Percentiles rank a stretch among this genome's conserved stretches.
phyloP scores from a whole-genome alignment of 1,284 basidiomycete species.

The Peniophora sp. region DNA sequence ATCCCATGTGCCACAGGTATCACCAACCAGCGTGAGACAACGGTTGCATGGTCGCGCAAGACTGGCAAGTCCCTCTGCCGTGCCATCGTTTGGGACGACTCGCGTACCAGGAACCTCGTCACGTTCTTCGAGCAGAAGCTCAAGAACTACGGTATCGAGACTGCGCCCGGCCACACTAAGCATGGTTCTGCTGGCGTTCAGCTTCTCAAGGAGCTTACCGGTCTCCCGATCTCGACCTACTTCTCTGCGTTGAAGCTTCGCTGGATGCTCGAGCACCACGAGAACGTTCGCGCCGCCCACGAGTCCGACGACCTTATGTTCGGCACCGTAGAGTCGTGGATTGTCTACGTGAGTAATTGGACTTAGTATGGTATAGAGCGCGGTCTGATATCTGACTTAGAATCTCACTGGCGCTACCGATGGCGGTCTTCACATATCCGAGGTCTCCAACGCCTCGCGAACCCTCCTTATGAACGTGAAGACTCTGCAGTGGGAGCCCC shows the following conservation, averaged over 20 bases:
- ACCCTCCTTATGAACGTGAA: slow-evolving; percentile 87
- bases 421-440: slow-evolving; percentile 79
- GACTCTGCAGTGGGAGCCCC: slow-evolving; percentile 78
- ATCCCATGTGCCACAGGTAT: slow-evolving; percentile 51
- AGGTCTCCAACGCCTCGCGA: slow-evolving; percentile 96
- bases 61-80: slow-evolving; percentile 86
- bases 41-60: slow-evolving; percentile 87
- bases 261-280: slow-evolving; percentile 92
- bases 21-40: slow-evolving; percentile 97
- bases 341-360: slow-evolving; percentile 61
- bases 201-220: slow-evolving; percentile 73
- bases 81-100: slow-evolving; percentile 96
- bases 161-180: slow-evolving; percentile 55
- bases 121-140: slow-evolving; percentile 73
- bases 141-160: slow-evolving; percentile 67
- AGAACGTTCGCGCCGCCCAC: slow-evolving; percentile 77
- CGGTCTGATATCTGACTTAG: slow-evolving; percentile 29
- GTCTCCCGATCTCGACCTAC: slow-evolving; percentile 91
- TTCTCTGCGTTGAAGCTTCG: slow-evolving; percentile 94
- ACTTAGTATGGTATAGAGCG: slow-evolving; percentile 7
- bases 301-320: slow-evolving; percentile 80
- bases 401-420: slow-evolving; percentile 75
- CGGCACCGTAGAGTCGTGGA: slow-evolving; percentile 96
- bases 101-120: slow-evolving; percentile 81
- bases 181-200: slow-evolving; percentile 67